These are phyloP conservation scores for Serpula lacrymans DNA, from an alignment of 768 basidiomycete species.

Conservation along the genomic window DNA sequence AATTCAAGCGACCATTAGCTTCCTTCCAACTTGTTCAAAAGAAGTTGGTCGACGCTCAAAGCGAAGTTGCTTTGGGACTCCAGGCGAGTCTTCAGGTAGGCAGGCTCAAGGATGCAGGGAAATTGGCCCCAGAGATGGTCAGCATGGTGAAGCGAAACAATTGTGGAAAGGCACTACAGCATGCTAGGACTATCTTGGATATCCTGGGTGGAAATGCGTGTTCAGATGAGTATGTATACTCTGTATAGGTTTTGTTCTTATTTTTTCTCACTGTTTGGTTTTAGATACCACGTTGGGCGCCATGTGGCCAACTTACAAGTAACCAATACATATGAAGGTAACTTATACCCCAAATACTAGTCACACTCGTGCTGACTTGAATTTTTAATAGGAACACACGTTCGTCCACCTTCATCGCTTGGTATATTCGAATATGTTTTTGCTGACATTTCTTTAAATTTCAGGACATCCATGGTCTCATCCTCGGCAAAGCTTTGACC, in stretches of 20 bases:
- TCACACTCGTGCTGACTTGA: constrained; percentile 2
- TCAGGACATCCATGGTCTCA: constrained; percentile 87
- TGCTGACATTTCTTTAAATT: constrained; percentile 9
- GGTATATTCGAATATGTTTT: too few species aligned
- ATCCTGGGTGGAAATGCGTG: constrained; percentile 93
- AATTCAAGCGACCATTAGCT: constrained; percentile 87
- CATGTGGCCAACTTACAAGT: constrained; percentile 95
- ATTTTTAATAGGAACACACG: constrained; percentile 50
- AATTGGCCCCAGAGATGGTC: constrained; percentile 85
- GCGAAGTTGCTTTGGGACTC: constrained; percentile 77
- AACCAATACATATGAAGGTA: constrained; percentile 94
- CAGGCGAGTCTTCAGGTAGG: constrained; percentile 78
- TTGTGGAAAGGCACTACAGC: constrained; percentile 87
- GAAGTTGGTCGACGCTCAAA: constrained; percentile 93
- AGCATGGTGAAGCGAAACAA: constrained; percentile 95
- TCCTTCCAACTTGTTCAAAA: constrained; percentile 98
- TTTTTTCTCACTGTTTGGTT: background rate
- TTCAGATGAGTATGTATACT: constrained; percentile 74
- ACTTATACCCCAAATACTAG: constrained; percentile 1
- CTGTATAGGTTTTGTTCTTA: background rate
- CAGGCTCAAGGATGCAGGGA: constrained; percentile 77
- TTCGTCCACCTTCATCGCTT: too few species aligned
- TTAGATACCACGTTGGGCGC: constrained; percentile 88
- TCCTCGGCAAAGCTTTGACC: constrained; percentile 91
- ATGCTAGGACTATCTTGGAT: constrained; percentile 78